Percentiles rank a stretch among this genome's conserved stretches.
phyloP scores from a whole-genome alignment of 2,329 filamentous ascomycete genomes.

The Diaporthe eres region DNA sequence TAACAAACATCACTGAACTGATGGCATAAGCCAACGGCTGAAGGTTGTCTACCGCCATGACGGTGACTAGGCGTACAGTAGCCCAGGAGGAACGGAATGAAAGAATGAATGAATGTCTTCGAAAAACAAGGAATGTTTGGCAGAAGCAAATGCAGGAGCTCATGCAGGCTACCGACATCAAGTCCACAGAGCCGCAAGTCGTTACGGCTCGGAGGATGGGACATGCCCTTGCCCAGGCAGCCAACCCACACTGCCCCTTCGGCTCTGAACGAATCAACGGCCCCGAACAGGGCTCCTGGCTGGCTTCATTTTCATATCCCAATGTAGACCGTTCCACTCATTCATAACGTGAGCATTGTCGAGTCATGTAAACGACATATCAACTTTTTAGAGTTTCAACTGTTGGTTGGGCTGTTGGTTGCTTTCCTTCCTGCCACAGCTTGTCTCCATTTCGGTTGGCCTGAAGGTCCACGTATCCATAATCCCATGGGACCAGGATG shows the following conservation, averaged over 20 bases:
- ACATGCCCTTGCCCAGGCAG: neutral
- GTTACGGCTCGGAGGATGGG: too few relatives aligned
- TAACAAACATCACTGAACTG: neutral
- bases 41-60: constrained; percentile 9
- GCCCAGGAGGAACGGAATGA: too few relatives aligned
- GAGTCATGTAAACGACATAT: constrained; percentile 23
- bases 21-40: constrained; percentile 15
- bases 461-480: neutral
- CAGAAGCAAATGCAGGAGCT: neutral
- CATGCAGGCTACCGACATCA: too few relatives aligned
- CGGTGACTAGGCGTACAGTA: neutral
- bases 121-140: neutral
- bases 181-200: neutral
- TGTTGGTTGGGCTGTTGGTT: neutral
- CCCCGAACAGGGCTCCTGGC: neutral
- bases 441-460: neutral
- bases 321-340: constrained; percentile 4
- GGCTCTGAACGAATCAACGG: neutral
- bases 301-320: neutral
- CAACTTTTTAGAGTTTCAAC: neutral
- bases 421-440: neutral
- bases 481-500: neutral
- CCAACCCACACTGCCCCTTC: constrained; percentile 4
- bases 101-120: neutral
- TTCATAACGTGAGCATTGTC: neutral